Conservation (phyloP, 169 alveolate species). For the Plasmodium berghei region DNA sequence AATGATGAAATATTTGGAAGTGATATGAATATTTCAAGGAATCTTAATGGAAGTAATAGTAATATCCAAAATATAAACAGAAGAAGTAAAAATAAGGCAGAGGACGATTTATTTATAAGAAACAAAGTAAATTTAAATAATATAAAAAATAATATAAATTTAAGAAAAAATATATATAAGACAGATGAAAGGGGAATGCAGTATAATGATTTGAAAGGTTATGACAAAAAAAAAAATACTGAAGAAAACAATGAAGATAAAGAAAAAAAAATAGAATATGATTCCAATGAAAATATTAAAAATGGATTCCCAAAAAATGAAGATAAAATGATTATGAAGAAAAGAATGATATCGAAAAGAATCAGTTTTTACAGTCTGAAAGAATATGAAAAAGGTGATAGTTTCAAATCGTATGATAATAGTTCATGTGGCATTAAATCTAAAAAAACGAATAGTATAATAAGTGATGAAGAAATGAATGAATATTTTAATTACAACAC, state of each 20-base stretch:
- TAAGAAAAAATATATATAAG: too few species aligned
- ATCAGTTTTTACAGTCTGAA: slow-evolving; percentile 59
- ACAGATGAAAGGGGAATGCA: not conserved
- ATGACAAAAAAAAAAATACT: not conserved
- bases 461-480: not conserved
- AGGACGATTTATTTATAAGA: slow-evolving; percentile 28
- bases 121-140: slow-evolving; percentile 41
- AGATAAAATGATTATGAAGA: slow-evolving; percentile 8
- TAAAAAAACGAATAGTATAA: slow-evolving; percentile 18
- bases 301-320: not conserved
- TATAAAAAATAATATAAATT: not conserved
- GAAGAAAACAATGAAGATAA: not conserved
- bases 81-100: not conserved
- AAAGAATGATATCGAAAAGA: slow-evolving; percentile 21
- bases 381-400: slow-evolving; percentile 18
- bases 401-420: slow-evolving; percentile 3
- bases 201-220: too few species aligned
- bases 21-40: not conserved
- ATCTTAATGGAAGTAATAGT: not conserved
- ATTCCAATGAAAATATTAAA: not conserved
- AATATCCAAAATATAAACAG: not conserved
- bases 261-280: not conserved
- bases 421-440: slow-evolving; percentile 26
- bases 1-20: slow-evolving; percentile 9
- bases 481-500: too few species aligned